These are phyloP conservation scores for Curvularia eragrostidis DNA, from an alignment of 2,329 filamentous ascomycete species.

Conservation along the genomic window DNA sequence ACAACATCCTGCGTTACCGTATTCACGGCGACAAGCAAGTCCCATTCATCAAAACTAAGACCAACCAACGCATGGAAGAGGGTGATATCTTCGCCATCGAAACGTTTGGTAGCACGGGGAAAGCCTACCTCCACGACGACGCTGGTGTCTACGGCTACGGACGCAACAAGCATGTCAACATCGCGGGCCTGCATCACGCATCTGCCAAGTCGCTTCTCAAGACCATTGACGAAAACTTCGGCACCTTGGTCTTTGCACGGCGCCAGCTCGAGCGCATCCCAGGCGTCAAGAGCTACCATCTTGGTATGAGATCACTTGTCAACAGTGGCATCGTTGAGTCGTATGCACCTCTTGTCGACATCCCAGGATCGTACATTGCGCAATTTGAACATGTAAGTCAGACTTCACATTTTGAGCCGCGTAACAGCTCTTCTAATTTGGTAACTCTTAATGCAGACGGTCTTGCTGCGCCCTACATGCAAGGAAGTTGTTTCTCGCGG, in stretches of 20 bases:
- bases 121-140: conserved; percentile 82
- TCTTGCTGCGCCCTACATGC: conserved; percentile 55
- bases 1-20: conserved; percentile 86
- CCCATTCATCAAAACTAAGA: conserved; percentile 84
- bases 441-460: conserved; percentile 31
- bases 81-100: conserved; percentile 94
- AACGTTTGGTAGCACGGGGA: conserved; percentile 92
- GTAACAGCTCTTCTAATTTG: not conserved
- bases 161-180: conserved; percentile 70
- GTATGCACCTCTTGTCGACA: conserved; percentile 86
- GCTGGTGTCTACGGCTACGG: conserved; percentile 70
- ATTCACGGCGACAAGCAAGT: conserved; percentile 94
- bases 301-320: conserved; percentile 87
- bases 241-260: conserved; percentile 85
- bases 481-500: conserved; percentile 89
- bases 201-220: conserved; percentile 84
- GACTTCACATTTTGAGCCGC: not conserved
- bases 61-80: conserved; percentile 95
- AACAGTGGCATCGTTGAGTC: conserved; percentile 81
- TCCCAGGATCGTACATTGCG: conserved; percentile 90
- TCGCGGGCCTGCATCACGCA: conserved; percentile 73
- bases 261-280: conserved; percentile 81
- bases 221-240: conserved; percentile 94
- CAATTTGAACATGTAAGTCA: conserved; percentile 89
- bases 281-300: conserved; percentile 88